Evolutionary conservation across 345 rosid genomes (phyloP), one percentile per base, ranked within the genome.

Genomic region (Aquilaria yunnanensis): DNA sequence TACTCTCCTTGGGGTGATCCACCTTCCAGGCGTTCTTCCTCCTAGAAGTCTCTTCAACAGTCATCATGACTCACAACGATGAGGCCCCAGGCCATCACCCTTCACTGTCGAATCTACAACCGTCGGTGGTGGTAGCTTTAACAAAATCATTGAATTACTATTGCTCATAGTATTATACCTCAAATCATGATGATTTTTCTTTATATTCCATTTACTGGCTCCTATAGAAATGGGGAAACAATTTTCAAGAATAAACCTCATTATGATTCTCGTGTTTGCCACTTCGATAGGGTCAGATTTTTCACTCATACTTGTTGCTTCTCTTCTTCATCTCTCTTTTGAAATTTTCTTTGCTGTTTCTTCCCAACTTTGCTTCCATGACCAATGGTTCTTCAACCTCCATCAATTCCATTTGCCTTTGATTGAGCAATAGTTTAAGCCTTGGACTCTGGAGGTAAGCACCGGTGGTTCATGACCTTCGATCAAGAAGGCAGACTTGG

Each of bases 391-490:
- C 68, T 59, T 92, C 96, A 10, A 92, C 96, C 13, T 89, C 96
- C 98, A 89, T 87, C 45, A 92, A 89, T 86, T 92, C 98, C 63
- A 67, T 77, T 16, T 89, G 96, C 1, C 98, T 96, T 16, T 16
- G 16, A 16, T 68, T 84, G 83, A 14, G 85, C 90, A 13, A 92
- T 84, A 1, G 96, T 96, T 61, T 87, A 83, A n/a, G 84, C 75
- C 62, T 78, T 87, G 0, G 96, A 87, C 2, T 78, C 54, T 3
- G 98, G 98, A 0, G 98, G 89, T 31, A 92, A 66, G 43, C 73
- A 74, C 54, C 80, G 34, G 70, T 87, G 82, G 62, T 79, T 64
- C 2, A 34, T 34, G 56, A 68, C 80, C 10, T 67, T 64, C 16
- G 16, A 16, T 2, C 78, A 65, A 51, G 64, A 75, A 10, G 48